Percentiles rank a stretch among this genome's conserved stretches.
Evolutionary conservation across 148 eudicot species (phyloP).

Genomic region (Amaranthus hypochondriacus): DNA sequence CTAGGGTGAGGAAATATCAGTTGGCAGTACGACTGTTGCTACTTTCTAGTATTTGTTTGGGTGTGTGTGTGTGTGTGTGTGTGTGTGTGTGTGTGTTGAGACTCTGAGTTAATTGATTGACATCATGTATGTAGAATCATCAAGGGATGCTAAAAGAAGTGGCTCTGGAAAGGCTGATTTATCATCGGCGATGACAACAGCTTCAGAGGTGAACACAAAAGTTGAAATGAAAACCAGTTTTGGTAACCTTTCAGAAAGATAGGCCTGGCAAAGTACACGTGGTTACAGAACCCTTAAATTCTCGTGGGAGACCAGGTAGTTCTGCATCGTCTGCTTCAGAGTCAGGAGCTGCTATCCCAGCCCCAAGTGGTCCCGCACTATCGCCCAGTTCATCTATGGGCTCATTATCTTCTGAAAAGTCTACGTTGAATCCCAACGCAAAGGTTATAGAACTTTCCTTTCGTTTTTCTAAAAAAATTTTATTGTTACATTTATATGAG

Average conservation of each 20-base stretch:
- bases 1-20: too few relatives aligned
- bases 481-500: not conserved
- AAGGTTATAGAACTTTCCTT: slow-evolving; percentile 42
- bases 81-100: too few relatives aligned
- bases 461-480: not conserved
- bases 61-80: too few relatives aligned
- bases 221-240: slow-evolving; percentile 40
- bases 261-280: slow-evolving; percentile 36
- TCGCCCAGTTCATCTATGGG: slow-evolving; percentile 84
- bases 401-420: slow-evolving; percentile 85
- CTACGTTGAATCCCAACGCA: slow-evolving; percentile 87
- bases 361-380: slow-evolving; percentile 47
- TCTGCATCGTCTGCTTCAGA: slow-evolving; percentile 65
- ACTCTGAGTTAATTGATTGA: not conserved
- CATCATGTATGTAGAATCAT: slow-evolving; percentile 34
- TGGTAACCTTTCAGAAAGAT: slow-evolving; percentile 42
- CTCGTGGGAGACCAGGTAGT: slow-evolving; percentile 50
- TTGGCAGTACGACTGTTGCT: too few relatives aligned
- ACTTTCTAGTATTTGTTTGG: too few relatives aligned
- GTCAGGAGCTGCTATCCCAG: slow-evolving; percentile 45
- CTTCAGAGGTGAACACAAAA: slow-evolving; percentile 34
- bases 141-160: slow-evolving; percentile 33
- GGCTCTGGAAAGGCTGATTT: slow-evolving; percentile 37
- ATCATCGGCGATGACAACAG: slow-evolving; percentile 39
- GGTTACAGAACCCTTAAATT: slow-evolving; percentile 30